These are phyloP conservation scores for Novymonas esmeraldas DNA, from an alignment of 208 protist species.

Conservation along the genomic window DNA sequence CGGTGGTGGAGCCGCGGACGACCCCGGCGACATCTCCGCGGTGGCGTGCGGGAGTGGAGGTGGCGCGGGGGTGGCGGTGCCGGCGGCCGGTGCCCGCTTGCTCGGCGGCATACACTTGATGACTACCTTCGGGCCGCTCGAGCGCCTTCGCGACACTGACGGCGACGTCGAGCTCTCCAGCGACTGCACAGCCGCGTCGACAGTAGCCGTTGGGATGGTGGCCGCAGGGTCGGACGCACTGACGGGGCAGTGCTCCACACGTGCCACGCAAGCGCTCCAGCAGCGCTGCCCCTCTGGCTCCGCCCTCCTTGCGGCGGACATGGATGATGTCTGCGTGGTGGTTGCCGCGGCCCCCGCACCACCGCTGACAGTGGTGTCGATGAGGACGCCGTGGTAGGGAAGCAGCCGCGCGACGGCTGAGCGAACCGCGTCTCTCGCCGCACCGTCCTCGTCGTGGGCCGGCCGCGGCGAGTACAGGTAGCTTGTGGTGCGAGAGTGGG, in stretches of 20 bases:
- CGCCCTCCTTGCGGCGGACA: not conserved
- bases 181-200: not conserved
- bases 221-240: not conserved
- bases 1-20: not conserved
- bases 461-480: conserved; percentile 7
- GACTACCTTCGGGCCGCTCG: not conserved
- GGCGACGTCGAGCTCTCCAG: not conserved
- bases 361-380: conserved; percentile 10
- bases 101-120: not conserved
- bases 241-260: not conserved
- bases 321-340: not conserved
- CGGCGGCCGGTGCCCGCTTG: not conserved
- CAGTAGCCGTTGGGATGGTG: not conserved
- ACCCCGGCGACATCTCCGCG: not conserved
- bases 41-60: not conserved
- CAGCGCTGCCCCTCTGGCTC: not conserved
- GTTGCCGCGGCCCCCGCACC: not conserved
- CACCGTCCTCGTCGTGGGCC: conserved; percentile 3
- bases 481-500: conserved; percentile 12
- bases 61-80: not conserved
- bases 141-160: not conserved
- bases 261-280: not conserved
- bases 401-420: conserved; percentile 12
- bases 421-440: conserved; percentile 5
- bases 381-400: conserved; percentile 17